A percentile compares a stretch with the other conserved stretches of the same genome.
Evolutionary conservation across 306 rosid genomes (phyloP).

Genomic region (Trifolium subterraneum): DNA sequence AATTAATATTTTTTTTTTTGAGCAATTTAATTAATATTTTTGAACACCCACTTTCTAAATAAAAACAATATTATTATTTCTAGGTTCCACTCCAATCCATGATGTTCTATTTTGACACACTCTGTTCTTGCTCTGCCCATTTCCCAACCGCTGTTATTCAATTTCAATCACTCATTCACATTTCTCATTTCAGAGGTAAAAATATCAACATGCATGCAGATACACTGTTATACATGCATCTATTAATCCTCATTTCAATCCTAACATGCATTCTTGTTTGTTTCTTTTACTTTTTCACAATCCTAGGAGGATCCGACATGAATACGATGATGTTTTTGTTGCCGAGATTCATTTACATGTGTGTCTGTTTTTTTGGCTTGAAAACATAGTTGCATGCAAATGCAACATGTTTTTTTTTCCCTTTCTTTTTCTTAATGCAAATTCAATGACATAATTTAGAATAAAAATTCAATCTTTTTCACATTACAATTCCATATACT

Average conservation of each 20-base stretch:
- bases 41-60: too few species aligned
- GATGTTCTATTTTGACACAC: not conserved
- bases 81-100: not conserved
- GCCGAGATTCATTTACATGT: slow-evolving; percentile 36
- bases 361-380: slow-evolving; percentile 27
- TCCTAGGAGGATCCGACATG: slow-evolving; percentile 10
- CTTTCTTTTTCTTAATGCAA: not conserved
- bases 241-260: slow-evolving; percentile 7
- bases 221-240: slow-evolving; percentile 1
- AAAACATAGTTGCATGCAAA: not conserved
- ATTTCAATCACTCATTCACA: not conserved
- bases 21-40: too few species aligned
- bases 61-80: not conserved
- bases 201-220: slow-evolving; percentile 34
- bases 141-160: slow-evolving; percentile 1
- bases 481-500: not conserved
- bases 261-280: not conserved
- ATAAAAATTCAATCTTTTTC: slow-evolving; percentile 28
- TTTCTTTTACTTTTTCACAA: slow-evolving; percentile 19
- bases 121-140: not conserved
- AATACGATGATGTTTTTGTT: not conserved
- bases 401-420: not conserved
- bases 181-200: slow-evolving; percentile 30
- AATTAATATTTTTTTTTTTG: too few species aligned
- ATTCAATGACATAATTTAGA: slow-evolving; percentile 9